Base-by-base conservation (phyloP, 805 yeast genomes). In the Yamadazyma sp. region DNA sequence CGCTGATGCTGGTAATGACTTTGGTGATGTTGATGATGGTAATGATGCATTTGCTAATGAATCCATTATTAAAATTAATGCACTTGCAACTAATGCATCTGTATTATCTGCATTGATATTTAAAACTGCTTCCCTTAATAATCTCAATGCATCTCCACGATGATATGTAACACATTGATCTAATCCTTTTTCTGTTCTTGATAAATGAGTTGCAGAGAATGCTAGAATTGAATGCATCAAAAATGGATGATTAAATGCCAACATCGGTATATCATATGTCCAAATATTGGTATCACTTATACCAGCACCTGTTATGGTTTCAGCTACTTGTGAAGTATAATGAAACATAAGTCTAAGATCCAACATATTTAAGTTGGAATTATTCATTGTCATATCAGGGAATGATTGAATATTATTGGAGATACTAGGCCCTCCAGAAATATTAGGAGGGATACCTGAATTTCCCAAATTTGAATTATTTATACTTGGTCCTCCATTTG, bases 1-100 rank as follows among this genome's bases (percentile, higher is more conserved):
- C 0, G 97, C 95, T 3, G 93, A 80, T 2, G 97, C 89, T 1
- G 96, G 95, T 38, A 88, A 59, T 2, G 88, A 80, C 45, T 74
- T 76, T 3, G 78, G 69, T 3, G 68, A 61, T 2, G 69, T 62
- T 22, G 62, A 59, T 29, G 59, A 54, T 29, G 77, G 95, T 30
- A 75, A 64, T 2, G 81, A 76, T 0, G 96, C 97, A 58, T 89
- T 89, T 3, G 97, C 97, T 45, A 87, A 65, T 0, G 97, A 86
- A 56, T 91, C 98, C 85, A 91, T 85, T 36, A 88, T 88, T 37
- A 91, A 65, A 24, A 91, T 79, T 43, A 89, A 70, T 0, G 96
- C 95, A 33, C 94, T 80, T 0, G 97, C 96, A 11, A 89, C 96
- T 35, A 91, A 66, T 0, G 97, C 95, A 58, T 91, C 98, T 1